phyloP scores from a whole-genome alignment of 495 filamentous ascomycete genomes.

The Penicillium roqueforti region DNA sequence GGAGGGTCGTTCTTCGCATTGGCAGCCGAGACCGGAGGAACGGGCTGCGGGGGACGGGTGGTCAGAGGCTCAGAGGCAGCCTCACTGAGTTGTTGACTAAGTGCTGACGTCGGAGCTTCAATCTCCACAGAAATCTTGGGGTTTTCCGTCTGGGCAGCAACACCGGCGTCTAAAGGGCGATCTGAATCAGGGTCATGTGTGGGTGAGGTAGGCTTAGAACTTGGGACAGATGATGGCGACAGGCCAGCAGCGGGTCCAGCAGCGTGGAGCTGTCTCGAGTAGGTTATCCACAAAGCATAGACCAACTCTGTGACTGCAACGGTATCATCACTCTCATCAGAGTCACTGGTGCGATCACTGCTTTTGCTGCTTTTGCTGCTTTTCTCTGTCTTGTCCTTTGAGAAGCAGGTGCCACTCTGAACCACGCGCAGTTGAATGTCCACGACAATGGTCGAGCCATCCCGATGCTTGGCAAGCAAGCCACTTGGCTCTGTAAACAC shows the following conservation, averaged over 20 bases:
- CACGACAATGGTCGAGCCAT: conserved; percentile 85
- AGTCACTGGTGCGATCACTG: conserved; percentile 30
- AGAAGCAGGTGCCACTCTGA: conserved; percentile 65
- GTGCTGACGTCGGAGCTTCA: conserved; percentile 55
- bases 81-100: conserved; percentile 73
- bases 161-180: background rate
- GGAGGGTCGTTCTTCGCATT: conserved; percentile 30
- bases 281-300: conserved; percentile 95
- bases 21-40: conserved; percentile 34
- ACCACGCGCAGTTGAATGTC: conserved; percentile 96
- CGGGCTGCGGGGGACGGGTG: conserved; percentile 43
- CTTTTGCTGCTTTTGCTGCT: conserved; percentile 28
- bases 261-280: conserved; percentile 87
- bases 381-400: conserved; percentile 40
- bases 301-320: conserved; percentile 69
- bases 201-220: conserved; percentile 21
- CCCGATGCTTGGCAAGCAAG: conserved; percentile 78
- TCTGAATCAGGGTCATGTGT: conserved; percentile 8
- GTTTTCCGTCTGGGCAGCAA: conserved; percentile 3
- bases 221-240: conserved; percentile 35
- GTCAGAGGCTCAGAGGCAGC: conserved; percentile 55
- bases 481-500: conserved; percentile 78
- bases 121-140: conserved; percentile 28
- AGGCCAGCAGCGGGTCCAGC: conserved; percentile 51
- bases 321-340: conserved; percentile 37